phyloP scores from a whole-genome alignment of 2,329 filamentous ascomycete species.

The Hymenoscyphus occultus region DNA sequence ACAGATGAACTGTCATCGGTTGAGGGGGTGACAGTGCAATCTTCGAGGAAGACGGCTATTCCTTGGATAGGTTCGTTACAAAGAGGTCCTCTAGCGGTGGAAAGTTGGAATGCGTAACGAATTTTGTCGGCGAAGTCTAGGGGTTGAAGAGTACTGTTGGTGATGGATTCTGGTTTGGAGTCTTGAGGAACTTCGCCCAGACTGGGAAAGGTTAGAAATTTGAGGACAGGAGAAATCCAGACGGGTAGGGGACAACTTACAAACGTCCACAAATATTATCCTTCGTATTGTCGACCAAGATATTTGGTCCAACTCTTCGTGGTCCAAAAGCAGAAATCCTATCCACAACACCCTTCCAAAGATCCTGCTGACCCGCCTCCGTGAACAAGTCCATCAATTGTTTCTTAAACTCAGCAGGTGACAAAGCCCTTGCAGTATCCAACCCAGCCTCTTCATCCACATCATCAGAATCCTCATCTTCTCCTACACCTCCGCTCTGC shows the following conservation, averaged over 20 bases:
- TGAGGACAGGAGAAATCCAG: neutral
- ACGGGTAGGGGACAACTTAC: slow-evolving; percentile 44
- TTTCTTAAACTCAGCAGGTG: slow-evolving; percentile 71
- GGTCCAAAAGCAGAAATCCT: slow-evolving; percentile 90
- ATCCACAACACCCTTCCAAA: slow-evolving; percentile 74
- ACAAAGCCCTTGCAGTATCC: slow-evolving; percentile 59
- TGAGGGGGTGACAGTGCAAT: slow-evolving; percentile 60
- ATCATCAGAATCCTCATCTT: slow-evolving; percentile 37
- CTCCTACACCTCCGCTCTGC: slow-evolving; percentile 26
- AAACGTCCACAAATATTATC: slow-evolving; percentile 70
- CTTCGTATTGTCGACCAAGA: slow-evolving; percentile 80
- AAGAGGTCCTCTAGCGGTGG: slow-evolving; percentile 81
- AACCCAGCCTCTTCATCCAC: slow-evolving; percentile 56
- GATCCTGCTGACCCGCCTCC: slow-evolving; percentile 65
- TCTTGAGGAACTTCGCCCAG: slow-evolving; percentile 31
- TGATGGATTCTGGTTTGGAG: slow-evolving; percentile 35
- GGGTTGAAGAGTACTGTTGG: slow-evolving; percentile 49
- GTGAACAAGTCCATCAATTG: slow-evolving; percentile 69
- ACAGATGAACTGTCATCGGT: slow-evolving; percentile 53
- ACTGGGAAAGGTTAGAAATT: slow-evolving; percentile 25
- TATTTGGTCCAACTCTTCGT: slow-evolving; percentile 77
- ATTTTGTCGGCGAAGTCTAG: slow-evolving; percentile 86
- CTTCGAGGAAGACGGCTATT: slow-evolving; percentile 85
- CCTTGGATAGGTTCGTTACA: slow-evolving; percentile 94
- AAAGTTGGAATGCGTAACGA: slow-evolving; percentile 88